These are phyloP conservation scores for Barnettozyma pratensis DNA, from an alignment of 805 yeast species.

Conservation along the genomic window DNA sequence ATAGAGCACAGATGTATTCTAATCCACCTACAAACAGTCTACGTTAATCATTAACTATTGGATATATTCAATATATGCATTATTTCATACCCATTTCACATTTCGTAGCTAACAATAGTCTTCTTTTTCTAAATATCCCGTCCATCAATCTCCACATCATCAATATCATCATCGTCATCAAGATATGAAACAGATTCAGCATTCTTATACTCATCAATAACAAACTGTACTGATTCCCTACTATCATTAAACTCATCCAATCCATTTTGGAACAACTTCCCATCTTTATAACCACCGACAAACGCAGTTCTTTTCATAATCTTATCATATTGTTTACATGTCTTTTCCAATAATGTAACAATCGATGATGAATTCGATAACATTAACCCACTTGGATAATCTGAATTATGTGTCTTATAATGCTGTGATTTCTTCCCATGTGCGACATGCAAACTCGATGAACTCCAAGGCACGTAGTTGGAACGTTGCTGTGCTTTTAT, in stretches of 20 bases:
- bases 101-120: too few relatives aligned
- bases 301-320: constrained; percentile 80
- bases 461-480: constrained; percentile 81
- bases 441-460: constrained; percentile 74
- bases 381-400: constrained; percentile 72
- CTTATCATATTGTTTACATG: constrained; percentile 72
- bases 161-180: constrained; percentile 36
- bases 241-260: constrained; percentile 70
- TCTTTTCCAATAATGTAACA: constrained; percentile 56
- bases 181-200: constrained; percentile 52
- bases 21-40: constrained; percentile 3
- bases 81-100: too few relatives aligned
- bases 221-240: constrained; percentile 65
- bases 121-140: background rate
- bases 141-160: constrained; percentile 17
- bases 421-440: constrained; percentile 70
- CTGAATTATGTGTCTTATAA: constrained; percentile 27
- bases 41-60: background rate
- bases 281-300: constrained; percentile 62
- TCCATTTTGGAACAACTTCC: constrained; percentile 34
- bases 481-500: constrained; percentile 61
- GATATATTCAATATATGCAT: background rate
- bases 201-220: constrained; percentile 73
- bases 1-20: constrained; percentile 5
- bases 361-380: constrained; percentile 79